Evolutionary conservation across 1,284 basidiomycete genomes (phyloP), one percentile per base, ranked within the genome.

Genomic region (Irpex rosettiformis): DNA sequence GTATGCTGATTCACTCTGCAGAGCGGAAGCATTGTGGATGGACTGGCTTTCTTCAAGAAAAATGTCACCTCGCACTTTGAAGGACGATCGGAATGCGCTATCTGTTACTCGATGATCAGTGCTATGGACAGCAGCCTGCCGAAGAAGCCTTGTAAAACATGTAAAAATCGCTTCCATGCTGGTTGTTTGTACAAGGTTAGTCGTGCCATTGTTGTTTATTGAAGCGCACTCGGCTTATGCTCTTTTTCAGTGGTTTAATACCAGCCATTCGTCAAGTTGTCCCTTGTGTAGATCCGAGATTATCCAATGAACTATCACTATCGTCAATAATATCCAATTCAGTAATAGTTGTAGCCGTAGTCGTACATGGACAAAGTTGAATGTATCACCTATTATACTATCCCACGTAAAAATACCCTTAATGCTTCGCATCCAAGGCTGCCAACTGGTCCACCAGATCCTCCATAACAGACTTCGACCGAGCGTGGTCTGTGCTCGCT

Each of bases 91-190:
- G 93, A 96, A 67, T 96, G 97, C 73, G 88, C 95, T 1, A 97
- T 97, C 66, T 96, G 93, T 68, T 96, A 95, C 71, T 94, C 91
- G 91, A 94, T 98, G 68, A 96, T 99, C 69, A 93, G 89, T 62
- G 87, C 95, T 27, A 91, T 88, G 70, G 97, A 99, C 69, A 86
- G 91, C 4, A 89, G 84, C 58, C 77, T 99, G 33, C 96, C 97
- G 0, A 88, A 86, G 63, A 97, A 96, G 69, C 89, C 93, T 0
- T 99, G 97, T 77, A 88, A 86, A 72, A 98, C 92, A 1, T 98
- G 96, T 77, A 94, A 93, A 74, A 98, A 98, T 74, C 81, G 88
- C 52, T 99, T 98, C 84, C 97, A 99, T 72, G 88, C 93, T 0
- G 86, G 84, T 29, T 98, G 96, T 75, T 74, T 97, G 61, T 97